Evolutionary conservation across 2,329 filamentous ascomycete species (phyloP), one percentile per base, ranked within the genome.

Genomic region (Zalaria sp.): DNA sequence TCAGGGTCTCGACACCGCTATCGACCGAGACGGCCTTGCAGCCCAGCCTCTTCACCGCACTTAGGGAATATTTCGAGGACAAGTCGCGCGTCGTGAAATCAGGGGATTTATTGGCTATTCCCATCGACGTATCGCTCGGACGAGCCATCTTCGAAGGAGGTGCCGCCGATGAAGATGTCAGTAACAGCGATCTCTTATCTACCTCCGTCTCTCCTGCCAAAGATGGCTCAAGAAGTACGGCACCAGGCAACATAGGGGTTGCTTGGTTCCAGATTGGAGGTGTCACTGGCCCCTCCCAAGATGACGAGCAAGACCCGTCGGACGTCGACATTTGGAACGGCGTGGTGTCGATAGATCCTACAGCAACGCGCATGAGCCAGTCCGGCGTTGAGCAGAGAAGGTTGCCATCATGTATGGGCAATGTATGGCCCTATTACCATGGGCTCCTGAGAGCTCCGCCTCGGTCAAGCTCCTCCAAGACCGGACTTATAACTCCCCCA

Each of bases 191-290:
- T 76, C 37, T 45, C 11, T 18, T 45, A 26, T 39, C 37, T 5
- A 37, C 35, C 26, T 41, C 37, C n/a, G 38, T 39, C 7, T 28
- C 39, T 5, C 25, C 9, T 10, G 11, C 5, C 25, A 36, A 25
- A 26, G 41, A 59, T 37, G 56, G 54, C 7, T 39, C 36, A 35
- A n/a, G 25, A 26, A 40, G 7, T 35, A 48, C 45, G 7, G 54
- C 46, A 28, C 18, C 18, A 18, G 18, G 18, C 18, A 18, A 18
- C 18, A 18, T 18, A 18, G 62, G 61, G 27, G 83, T 93, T 18
- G 88, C 85, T 5, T 98, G 91, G 91, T 96, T 95, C 68, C 84
- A 80, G 49, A 82, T 98, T 34, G 81, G 82, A 34, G 82, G 85
- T 45, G 79, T 93, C 29, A 63, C 65, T 37, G 62, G 66, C 5